A percentile compares a stretch with the other conserved stretches of the same genome.
Evolutionary conservation across 2,329 filamentous ascomycete species (phyloP).

Genomic region (Ophiostoma populinum): DNA sequence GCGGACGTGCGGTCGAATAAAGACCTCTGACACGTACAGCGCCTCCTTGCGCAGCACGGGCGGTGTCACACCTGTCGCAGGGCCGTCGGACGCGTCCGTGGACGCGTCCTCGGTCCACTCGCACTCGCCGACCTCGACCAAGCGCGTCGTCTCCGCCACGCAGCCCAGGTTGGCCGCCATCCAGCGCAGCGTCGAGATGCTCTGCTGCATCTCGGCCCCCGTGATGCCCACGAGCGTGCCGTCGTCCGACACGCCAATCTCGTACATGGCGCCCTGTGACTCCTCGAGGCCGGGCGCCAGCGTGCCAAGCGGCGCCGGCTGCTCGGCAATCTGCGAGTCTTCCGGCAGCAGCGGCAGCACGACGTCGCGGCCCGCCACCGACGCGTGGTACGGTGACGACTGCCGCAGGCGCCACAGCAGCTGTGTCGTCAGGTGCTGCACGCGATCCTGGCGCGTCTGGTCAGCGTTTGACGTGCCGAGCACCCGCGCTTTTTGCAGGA

Average conservation of each 20-base stretch:
- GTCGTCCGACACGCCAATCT: constrained; percentile 92
- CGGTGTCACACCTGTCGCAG: too few relatives aligned
- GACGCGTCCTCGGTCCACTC: constrained; percentile 43
- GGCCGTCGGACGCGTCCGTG: constrained; percentile 5
- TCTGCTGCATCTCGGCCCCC: constrained; percentile 84
- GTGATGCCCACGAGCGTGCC: constrained; percentile 78
- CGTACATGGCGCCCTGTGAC: constrained; percentile 82
- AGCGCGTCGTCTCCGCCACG: constrained; percentile 61
- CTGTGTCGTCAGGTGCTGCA: constrained; percentile 88
- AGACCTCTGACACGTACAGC: constrained; percentile 77
- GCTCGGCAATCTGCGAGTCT: constrained; percentile 28
- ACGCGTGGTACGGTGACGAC: constrained; percentile 78
- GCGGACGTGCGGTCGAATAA: constrained; percentile 52
- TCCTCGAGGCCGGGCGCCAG: constrained; percentile 72
- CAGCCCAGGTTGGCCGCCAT: constrained; percentile 93
- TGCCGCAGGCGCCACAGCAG: constrained; percentile 89
- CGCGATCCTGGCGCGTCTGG: constrained; percentile 62
- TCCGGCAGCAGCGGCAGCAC: constrained; percentile 56
- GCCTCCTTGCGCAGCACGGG: neutral
- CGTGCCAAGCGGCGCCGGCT: constrained; percentile 32
- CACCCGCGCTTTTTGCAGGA: constrained; percentile 13
- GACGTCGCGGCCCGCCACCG: constrained; percentile 50
- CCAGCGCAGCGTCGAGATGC: constrained; percentile 61
- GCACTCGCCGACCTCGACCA: constrained; percentile 71
- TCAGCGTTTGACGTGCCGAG: constrained; percentile 17